phyloP scores from a whole-genome alignment of 2,329 filamentous ascomycete species.

The Calonectria multiphialidica region DNA sequence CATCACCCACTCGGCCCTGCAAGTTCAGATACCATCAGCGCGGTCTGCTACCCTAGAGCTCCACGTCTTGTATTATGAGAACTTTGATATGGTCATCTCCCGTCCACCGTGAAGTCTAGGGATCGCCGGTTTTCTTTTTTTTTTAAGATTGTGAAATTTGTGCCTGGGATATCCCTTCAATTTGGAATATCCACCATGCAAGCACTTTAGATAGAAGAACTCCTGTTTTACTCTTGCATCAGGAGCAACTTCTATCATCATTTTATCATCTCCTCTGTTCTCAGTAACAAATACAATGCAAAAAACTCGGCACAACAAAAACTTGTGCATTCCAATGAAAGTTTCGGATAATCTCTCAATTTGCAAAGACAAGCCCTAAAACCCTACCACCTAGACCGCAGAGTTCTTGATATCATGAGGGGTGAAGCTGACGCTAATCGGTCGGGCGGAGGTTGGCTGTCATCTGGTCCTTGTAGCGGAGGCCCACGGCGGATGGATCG shows the following conservation, averaged over 20 bases:
- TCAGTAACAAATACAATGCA: no score
- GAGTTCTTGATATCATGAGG: neutral
- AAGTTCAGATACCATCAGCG: neutral
- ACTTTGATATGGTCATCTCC: neutral
- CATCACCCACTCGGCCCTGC: neutral
- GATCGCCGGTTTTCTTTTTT: neutral
- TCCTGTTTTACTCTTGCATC: neutral
- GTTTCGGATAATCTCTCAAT: neutral
- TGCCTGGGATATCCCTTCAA: slow-evolving; percentile 1
- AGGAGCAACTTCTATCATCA: neutral
- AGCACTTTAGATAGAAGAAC: neutral
- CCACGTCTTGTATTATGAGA: neutral
- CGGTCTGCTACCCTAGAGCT: neutral
- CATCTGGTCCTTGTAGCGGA: slow-evolving; percentile 22
- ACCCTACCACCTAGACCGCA: neutral
- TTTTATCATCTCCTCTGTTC: no score
- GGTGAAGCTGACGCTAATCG: slow-evolving; percentile 1
- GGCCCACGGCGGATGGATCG: slow-evolving; percentile 19
- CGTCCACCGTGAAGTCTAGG: neutral
- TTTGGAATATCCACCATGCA: neutral
- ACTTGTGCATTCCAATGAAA: neutral
- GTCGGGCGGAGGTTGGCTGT: slow-evolving; percentile 8
- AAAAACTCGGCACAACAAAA: no score
- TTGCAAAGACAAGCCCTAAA: neutral
- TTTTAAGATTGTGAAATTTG: neutral